Evolutionary conservation across 1,139 yeast genomes (phyloP), one percentile per base, ranked within the genome.

Genomic region (Suhomyces coccinellae): DNA sequence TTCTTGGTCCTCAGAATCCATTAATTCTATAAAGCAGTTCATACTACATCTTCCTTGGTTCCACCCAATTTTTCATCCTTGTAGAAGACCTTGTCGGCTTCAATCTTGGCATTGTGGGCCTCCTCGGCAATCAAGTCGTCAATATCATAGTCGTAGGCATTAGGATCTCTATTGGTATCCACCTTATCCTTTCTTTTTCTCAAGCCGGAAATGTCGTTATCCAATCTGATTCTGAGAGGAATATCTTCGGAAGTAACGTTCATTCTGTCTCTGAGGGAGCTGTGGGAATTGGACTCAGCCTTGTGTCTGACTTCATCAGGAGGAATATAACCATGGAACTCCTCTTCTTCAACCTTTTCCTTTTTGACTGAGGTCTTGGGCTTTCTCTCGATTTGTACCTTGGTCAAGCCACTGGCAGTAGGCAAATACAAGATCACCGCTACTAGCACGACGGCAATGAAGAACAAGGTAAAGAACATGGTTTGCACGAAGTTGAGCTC

Each of bases 121-220:
- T 61, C 65, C 17, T 61, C 65, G 13, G 48, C 42, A 30, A 60
- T 58, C 56, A 61, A 58, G 41, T 60, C 63, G 59, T 90, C 91
- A 48, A 89, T 69, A 44, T 82, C 83, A 55, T 87, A 71, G 51
- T 72, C 77, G 53, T 61, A 71, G 26, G 51, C 55, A 55, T 67
- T 62, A 4, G 75, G 75, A 48, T 70, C 63, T 14, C 51, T 43
- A 51, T 60, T 58, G 39, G 51, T 48, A 16, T 53, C 57, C 33
- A 55, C 45, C 42, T 49, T 52, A 22, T 50, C 59, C 39, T 46
- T 50, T 46, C 52, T 48, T 42, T 41, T 48, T 43, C 52, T 36
- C 41, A 46, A 48, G n/a, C 44, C 51, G 10, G 46, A 37, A 4
- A 39, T 42, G 4, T 46, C 50, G 24, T 35, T 38, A 4, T 48